Percentiles rank a stretch among this genome's conserved stretches.
Evolutionary conservation across 805 yeast genomes (phyloP).

Genomic region (Grigorovia transvaalensis): DNA sequence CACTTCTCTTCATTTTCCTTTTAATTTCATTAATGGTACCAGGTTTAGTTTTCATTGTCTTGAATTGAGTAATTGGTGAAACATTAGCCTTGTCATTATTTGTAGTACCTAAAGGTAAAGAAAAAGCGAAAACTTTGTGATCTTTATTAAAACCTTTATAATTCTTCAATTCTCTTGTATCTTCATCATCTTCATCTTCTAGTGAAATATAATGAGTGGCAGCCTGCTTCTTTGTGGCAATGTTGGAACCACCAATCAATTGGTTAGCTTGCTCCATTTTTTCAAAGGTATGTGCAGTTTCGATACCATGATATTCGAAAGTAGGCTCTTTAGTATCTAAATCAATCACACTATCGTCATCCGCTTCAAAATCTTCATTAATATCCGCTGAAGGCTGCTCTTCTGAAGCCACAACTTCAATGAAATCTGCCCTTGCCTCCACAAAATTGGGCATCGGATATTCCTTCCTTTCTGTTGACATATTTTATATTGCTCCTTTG

Average conservation of each 20-base stretch:
- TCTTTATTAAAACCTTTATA: constrained; percentile 6
- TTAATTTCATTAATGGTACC: constrained; percentile 13
- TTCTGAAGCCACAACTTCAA: constrained; percentile 1
- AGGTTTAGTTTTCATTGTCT: constrained; percentile 9
- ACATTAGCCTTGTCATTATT: not conserved
- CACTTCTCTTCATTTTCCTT: constrained; percentile 36
- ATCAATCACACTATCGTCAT: not conserved
- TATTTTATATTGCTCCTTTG: not conserved
- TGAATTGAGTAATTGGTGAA: constrained; percentile 6
- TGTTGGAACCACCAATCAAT: constrained; percentile 9
- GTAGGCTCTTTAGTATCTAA: not conserved
- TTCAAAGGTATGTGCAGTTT: constrained; percentile 6
- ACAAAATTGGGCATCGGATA: constrained; percentile 3
- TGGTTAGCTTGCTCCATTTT: constrained; percentile 7
- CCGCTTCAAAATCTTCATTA: not conserved
- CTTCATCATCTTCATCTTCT: constrained; percentile 8
- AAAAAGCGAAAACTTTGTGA: constrained; percentile 30
- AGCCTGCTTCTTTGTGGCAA: constrained; percentile 1
- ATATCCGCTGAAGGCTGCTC: constrained; percentile 5
- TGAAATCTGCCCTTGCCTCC: constrained; percentile 2
- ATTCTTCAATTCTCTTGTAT: constrained; percentile 7
- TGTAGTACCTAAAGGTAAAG: constrained; percentile 32
- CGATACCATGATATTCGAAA: constrained; percentile 5
- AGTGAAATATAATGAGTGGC: constrained; percentile 5
- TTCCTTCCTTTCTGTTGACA: not conserved